A percentile compares a stretch with the other conserved stretches of the same genome.
These are phyloP conservation scores for Dittrichia graveolens DNA, from an alignment of 129 eudicot genomes.

Conservation along the genomic window DNA sequence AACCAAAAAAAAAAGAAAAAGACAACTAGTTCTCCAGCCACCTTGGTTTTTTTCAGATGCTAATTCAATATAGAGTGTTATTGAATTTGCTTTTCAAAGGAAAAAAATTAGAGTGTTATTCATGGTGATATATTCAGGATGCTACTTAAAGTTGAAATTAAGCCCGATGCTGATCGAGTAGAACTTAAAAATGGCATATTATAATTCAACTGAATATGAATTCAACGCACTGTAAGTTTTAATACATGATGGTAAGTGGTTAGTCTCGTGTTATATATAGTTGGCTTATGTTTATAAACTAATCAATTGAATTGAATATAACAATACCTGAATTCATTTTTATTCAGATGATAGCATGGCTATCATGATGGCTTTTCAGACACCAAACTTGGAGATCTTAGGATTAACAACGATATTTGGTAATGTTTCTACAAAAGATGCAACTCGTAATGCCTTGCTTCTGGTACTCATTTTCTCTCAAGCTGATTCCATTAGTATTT, in stretches of 20 bases:
- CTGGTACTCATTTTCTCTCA: conserved; percentile 55
- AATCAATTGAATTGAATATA: conserved; percentile 1
- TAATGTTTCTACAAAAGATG: conserved; percentile 75
- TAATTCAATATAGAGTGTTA: too few relatives aligned
- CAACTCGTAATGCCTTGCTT: conserved; percentile 79
- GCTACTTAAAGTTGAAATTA: too few relatives aligned
- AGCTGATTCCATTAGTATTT: conserved; percentile 8
- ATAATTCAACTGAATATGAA: too few relatives aligned
- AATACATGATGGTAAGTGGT: neutral
- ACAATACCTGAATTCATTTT: conserved; percentile 17
- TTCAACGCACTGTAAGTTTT: neutral
- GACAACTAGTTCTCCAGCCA: too few relatives aligned
- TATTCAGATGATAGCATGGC: conserved; percentile 90
- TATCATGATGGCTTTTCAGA: conserved; percentile 86
- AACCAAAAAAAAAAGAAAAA: too few relatives aligned
- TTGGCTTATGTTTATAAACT: neutral
- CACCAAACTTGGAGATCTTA: conserved; percentile 64
- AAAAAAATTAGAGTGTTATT: too few relatives aligned
- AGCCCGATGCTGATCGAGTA: too few relatives aligned
- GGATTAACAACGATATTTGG: conserved; percentile 86
- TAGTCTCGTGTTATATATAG: neutral
- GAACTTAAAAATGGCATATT: too few relatives aligned
- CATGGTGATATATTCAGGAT: too few relatives aligned
- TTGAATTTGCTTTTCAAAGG: too few relatives aligned
- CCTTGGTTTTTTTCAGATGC: too few relatives aligned